These are phyloP conservation scores for Solanum pinnatisectum DNA, from an alignment of 257 asterid species.

Conservation along the genomic window DNA sequence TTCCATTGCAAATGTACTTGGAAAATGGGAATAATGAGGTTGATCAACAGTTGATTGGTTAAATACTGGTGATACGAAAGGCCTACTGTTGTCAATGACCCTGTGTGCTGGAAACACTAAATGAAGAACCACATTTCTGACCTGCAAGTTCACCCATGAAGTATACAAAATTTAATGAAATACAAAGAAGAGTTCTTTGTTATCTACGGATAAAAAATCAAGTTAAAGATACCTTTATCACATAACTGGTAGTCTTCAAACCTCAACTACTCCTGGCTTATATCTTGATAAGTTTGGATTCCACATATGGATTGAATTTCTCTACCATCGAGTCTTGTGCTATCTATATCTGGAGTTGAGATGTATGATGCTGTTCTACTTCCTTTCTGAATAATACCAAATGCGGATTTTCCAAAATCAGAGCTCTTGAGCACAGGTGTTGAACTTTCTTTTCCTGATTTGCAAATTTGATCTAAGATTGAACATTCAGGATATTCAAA, in stretches of 20 bases:
- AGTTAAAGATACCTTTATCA: conserved; percentile 41
- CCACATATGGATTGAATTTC: conserved; percentile 63
- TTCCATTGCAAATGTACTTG: background rate
- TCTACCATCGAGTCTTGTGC: conserved; percentile 15
- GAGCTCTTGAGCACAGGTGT: background rate
- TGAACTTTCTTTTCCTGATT: background rate
- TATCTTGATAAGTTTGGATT: conserved; percentile 47
- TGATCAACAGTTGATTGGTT: background rate
- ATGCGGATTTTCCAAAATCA: background rate
- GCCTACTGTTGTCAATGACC: background rate
- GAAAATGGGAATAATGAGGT: background rate
- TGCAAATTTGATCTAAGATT: background rate
- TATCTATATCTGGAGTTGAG: conserved; percentile 44
- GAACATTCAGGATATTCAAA: too few relatives aligned
- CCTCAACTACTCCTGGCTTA: conserved; percentile 58
- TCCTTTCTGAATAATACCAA: conserved; percentile 12
- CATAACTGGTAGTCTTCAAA: background rate
- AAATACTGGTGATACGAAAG: background rate
- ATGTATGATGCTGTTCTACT: conserved; percentile 46
- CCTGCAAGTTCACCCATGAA: background rate
- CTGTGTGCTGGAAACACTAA: background rate
- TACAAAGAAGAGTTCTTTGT: background rate
- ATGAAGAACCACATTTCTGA: background rate
- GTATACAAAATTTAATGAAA: background rate
- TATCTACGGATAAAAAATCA: background rate